phyloP scores from a whole-genome alignment of 495 filamentous ascomycete species.

The Evansstolkia leycettana region DNA sequence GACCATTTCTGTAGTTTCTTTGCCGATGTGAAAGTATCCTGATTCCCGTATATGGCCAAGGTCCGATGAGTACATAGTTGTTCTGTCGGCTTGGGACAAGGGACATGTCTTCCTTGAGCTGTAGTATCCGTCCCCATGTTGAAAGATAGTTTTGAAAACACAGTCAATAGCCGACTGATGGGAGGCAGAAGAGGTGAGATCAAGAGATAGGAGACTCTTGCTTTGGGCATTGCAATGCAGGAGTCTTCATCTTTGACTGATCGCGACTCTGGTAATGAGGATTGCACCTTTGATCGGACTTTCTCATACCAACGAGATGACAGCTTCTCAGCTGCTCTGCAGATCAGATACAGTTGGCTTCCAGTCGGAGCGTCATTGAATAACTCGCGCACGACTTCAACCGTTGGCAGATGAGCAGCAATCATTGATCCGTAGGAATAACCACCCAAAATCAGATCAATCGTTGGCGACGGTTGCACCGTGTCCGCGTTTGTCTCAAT shows the following conservation, averaged over 20 bases:
- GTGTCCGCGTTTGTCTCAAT: not conserved
- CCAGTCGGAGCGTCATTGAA: constrained; percentile 41
- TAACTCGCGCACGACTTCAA: constrained; percentile 41
- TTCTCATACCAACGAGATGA: constrained; percentile 39
- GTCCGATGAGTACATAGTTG: constrained; percentile 47
- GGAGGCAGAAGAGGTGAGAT: constrained; percentile 69
- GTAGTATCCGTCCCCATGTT: constrained; percentile 12
- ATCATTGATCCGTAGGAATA: constrained; percentile 91
- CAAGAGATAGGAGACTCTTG: constrained; percentile 54
- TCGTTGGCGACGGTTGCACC: not conserved
- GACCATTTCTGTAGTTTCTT: constrained; percentile 62
- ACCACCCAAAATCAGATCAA: constrained; percentile 53
- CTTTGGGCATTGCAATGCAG: constrained; percentile 2
- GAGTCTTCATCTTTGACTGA: not conserved
- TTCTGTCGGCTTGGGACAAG: constrained; percentile 27
- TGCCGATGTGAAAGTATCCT: constrained; percentile 62
- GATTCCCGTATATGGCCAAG: constrained; percentile 66
- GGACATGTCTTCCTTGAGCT: constrained; percentile 17
- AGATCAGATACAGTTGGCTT: constrained; percentile 50
- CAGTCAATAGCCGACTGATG: constrained; percentile 42
- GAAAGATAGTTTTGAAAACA: constrained; percentile 32
- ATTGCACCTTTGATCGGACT: constrained; percentile 10
- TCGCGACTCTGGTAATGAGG: not conserved
- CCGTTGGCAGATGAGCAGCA: constrained; percentile 53
- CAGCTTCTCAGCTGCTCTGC: constrained; percentile 50